Evolutionary conservation across 148 eudicot species (phyloP), one percentile per base, ranked within the genome.

Genomic region (Arbutus unedo): DNA sequence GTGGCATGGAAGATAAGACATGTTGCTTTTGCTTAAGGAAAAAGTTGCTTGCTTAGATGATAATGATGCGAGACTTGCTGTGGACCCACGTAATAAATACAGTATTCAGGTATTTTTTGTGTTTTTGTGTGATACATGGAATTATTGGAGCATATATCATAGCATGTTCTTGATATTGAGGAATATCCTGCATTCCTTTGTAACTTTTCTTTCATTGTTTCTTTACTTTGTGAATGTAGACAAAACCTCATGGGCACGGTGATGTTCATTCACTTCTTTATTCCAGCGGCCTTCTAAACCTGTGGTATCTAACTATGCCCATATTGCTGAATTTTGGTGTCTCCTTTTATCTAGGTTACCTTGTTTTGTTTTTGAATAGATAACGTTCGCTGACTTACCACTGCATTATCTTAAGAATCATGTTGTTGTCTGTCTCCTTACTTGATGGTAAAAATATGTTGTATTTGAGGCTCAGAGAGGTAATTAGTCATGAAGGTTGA

Each of bases 191-290:
- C 56, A 8, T 79, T 60, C 15, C 5, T 74, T 21, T 48, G 8
- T 13, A 6, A 16, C 15, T 8, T 66, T 51, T 83, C 38, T 80
- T n/a, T n/a, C 67, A 4, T 75, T 74, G 13, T 54, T 66, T 51
- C 81, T 75, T n/a, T 38, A 59, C 73, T 44, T 18, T 74, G 67
- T 79, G 66, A 78, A 75, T 82, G 48, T 83, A 94, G 99, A 96
- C 98, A 66, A 96, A 96, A 87, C 99, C 99, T 72, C 99, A 96
- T 89, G 99, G 99, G 72, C 99, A 96, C 85, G 99, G 99, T 78
- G 99, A 96, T 88, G 98, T 96, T 74, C 99, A 96, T 89, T 88
- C 99, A 53, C 98, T 96, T 66, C 89, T 96, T 84, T 92, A 93
- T 85, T 90, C 96, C 47, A 93, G 91, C 62, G 94, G 97, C 57